phyloP scores from a whole-genome alignment of 495 filamentous ascomycete species.

The Tetracladium setigerum region DNA sequence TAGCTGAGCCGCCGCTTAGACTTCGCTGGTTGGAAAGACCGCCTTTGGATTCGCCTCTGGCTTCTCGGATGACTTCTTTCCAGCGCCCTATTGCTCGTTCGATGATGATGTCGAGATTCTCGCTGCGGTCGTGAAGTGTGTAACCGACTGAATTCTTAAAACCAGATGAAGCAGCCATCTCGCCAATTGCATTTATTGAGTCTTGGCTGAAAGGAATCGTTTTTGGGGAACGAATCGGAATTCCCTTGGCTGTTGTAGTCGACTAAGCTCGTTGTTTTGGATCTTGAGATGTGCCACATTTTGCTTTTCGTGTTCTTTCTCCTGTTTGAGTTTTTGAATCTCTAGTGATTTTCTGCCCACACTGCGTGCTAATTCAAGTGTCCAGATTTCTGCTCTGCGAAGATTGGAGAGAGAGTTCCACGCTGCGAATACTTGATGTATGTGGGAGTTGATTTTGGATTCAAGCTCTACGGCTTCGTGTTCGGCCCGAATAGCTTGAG shows the following conservation, averaged over 20 bases:
- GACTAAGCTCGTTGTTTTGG: slow-evolving; percentile 60
- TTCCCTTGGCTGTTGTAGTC: slow-evolving; percentile 63
- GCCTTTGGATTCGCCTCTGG: slow-evolving; percentile 24
- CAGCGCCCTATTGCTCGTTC: slow-evolving; percentile 41
- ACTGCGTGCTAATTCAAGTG: slow-evolving; percentile 66
- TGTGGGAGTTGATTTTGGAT: slow-evolving; percentile 54
- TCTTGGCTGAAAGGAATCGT: slow-evolving; percentile 49
- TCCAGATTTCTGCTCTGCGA: slow-evolving; percentile 60
- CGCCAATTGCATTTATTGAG: slow-evolving; percentile 27
- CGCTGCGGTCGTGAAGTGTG: slow-evolving; percentile 32
- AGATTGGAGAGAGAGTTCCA: slow-evolving; percentile 56
- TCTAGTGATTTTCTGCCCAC: slow-evolving; percentile 61
- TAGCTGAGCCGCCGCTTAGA: slow-evolving; percentile 14
- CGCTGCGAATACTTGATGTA: slow-evolving; percentile 60
- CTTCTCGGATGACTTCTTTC: slow-evolving; percentile 40
- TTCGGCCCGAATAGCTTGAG: slow-evolving; percentile 27
- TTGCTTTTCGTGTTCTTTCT: slow-evolving; percentile 55
- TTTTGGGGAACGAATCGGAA: slow-evolving; percentile 58
- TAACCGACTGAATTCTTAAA: slow-evolving; percentile 26
- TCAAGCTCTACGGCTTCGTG: slow-evolving; percentile 34
- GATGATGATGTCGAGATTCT: slow-evolving; percentile 37
- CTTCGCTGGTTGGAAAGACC: slow-evolving; percentile 20
- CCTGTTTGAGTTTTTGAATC: slow-evolving; percentile 51
- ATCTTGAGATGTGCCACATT: slow-evolving; percentile 65
- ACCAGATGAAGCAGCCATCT: slow-evolving; percentile 19